These are phyloP conservation scores for Brettanomyces sp. DNA, from an alignment of 805 yeast genomes.

Conservation along the genomic window DNA sequence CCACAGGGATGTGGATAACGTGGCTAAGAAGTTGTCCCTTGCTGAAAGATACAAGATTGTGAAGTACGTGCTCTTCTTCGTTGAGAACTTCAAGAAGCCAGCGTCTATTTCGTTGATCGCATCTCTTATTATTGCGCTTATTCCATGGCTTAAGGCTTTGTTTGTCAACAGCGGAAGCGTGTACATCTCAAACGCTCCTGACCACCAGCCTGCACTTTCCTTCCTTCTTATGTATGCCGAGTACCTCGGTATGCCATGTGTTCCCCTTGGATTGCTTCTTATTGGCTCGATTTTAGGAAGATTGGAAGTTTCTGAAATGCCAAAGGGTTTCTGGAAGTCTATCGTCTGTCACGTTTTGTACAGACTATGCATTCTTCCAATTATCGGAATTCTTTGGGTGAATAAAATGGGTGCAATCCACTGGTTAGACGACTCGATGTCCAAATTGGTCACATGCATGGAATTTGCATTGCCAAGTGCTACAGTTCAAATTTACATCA, in stretches of 20 bases:
- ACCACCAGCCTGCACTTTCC: constrained; percentile 43
- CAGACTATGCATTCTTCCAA: constrained; percentile 39
- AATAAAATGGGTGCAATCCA: constrained; percentile 36
- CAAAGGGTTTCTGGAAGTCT: constrained; percentile 50
- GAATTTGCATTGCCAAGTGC: constrained; percentile 49
- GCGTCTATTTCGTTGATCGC: constrained; percentile 36
- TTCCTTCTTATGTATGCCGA: constrained; percentile 40
- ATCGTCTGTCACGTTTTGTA: constrained; percentile 33
- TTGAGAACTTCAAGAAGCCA: constrained; percentile 39
- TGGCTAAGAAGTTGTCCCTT: constrained; percentile 16
- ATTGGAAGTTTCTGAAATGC: constrained; percentile 34
- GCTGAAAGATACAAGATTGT: constrained; percentile 18
- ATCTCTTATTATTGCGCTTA: constrained; percentile 39
- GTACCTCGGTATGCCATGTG: constrained; percentile 44
- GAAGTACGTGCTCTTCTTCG: constrained; percentile 20
- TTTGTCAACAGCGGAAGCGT: constrained; percentile 27
- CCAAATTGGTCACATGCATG: constrained; percentile 35
- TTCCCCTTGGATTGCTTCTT: constrained; percentile 44
- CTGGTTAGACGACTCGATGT: constrained; percentile 35
- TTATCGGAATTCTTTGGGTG: constrained; percentile 42
- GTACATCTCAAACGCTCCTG: constrained; percentile 33
- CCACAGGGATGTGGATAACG: constrained; percentile 14
- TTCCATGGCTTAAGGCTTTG: constrained; percentile 45
- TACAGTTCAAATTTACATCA: constrained; percentile 48
- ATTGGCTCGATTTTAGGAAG: constrained; percentile 48